Percentiles rank a stretch among this genome's conserved stretches.
Evolutionary conservation across 1,284 basidiomycete genomes (phyloP).

Genomic region (Phylloboletellus chloephorus): DNA sequence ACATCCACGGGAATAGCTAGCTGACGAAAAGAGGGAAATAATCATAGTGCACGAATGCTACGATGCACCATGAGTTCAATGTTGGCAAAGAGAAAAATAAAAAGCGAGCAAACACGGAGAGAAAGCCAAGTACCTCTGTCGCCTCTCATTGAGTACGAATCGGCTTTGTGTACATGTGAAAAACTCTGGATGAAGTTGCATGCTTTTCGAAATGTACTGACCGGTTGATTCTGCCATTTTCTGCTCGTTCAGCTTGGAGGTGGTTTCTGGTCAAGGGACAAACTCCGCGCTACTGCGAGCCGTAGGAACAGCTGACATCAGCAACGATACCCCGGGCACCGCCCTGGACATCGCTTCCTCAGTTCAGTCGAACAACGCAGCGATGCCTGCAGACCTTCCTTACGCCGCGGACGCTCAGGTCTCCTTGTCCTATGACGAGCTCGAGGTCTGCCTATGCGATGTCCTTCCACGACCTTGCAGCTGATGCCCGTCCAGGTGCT

Average conservation of each 20-base stretch:
- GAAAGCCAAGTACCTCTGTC: conserved; percentile 35
- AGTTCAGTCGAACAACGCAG: conserved; percentile 10
- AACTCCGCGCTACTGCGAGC: conserved; percentile 17
- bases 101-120: conserved; percentile 21
- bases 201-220: conserved; percentile 24
- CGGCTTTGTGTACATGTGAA: conserved; percentile 31
- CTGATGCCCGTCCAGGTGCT: conserved; percentile 56
- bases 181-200: conserved; percentile 13
- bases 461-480: not conserved
- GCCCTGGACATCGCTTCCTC: conserved; percentile 5
- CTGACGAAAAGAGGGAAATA: conserved; percentile 52
- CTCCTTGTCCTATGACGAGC: conserved; percentile 83
- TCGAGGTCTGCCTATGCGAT: conserved; percentile 54
- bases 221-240: conserved; percentile 40
- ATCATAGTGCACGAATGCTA: conserved; percentile 49
- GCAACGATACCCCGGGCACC: conserved; percentile 22
- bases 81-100: conserved; percentile 23
- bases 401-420: conserved; percentile 94
- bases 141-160: conserved; percentile 29
- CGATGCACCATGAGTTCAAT: conserved; percentile 60
- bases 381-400: conserved; percentile 81
- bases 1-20: conserved; percentile 41
- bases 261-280: conserved; percentile 25
- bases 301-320: conserved; percentile 26
- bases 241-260: conserved; percentile 7